Percentiles rank a stretch among this genome's conserved stretches.
These are phyloP conservation scores for Arthroderma sp. DNA, from an alignment of 2,329 filamentous ascomycete genomes.

Conservation along the genomic window DNA sequence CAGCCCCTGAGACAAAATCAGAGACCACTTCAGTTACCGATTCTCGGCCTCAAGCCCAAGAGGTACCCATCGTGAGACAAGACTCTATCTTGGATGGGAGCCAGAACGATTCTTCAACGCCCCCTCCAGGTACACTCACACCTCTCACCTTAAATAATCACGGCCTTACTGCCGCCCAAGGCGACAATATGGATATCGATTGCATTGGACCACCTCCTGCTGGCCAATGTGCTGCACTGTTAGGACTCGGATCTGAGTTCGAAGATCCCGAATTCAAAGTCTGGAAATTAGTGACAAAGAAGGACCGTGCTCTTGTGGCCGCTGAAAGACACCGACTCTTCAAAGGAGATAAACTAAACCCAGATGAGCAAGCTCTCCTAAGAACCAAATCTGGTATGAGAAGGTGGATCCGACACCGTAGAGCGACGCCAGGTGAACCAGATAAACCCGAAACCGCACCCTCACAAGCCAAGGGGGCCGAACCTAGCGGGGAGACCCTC, in stretches of 20 bases:
- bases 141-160: slow-evolving; percentile 60
- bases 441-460: slow-evolving; percentile 34
- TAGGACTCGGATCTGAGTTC: slow-evolving; percentile 63
- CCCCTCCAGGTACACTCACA: slow-evolving; percentile 64
- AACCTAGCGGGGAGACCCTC: slow-evolving; percentile 57
- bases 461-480: slow-evolving; percentile 35
- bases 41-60: slow-evolving; percentile 28
- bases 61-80: slow-evolving; percentile 50
- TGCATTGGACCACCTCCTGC: slow-evolving; percentile 54
- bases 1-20: slow-evolving; percentile 42
- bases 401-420: slow-evolving; percentile 68
- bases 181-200: slow-evolving; percentile 79
- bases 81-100: slow-evolving; percentile 63
- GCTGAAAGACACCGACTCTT: slow-evolving; percentile 81
- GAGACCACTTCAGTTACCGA: slow-evolving; percentile 38
- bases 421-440: slow-evolving; percentile 48
- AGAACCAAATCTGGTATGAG: slow-evolving; percentile 82
- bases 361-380: slow-evolving; percentile 75
- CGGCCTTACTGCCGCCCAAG: slow-evolving; percentile 48
- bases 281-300: slow-evolving; percentile 98
- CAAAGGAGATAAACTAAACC: slow-evolving; percentile 68
- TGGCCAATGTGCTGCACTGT: slow-evolving; percentile 53
- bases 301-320: slow-evolving; percentile 74
- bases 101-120: slow-evolving; percentile 73
- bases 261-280: slow-evolving; percentile 88